These are phyloP conservation scores for Polytrichum commune DNA, from an alignment of 225 moss, liverwort and hornwort species.

Conservation along the genomic window DNA sequence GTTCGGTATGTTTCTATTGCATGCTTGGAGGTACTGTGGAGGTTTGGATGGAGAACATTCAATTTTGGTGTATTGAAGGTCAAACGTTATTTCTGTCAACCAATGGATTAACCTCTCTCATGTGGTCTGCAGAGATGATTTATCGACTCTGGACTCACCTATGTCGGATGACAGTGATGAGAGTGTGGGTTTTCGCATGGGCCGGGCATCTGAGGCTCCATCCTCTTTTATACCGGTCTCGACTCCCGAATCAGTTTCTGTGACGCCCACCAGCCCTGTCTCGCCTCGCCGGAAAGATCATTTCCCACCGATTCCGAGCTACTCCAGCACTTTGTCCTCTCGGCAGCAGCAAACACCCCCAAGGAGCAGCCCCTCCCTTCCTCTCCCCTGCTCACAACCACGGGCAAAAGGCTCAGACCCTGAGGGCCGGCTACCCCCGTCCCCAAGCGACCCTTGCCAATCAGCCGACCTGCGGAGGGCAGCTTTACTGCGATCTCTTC, in stretches of 20 bases:
- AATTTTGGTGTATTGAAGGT: too few relatives aligned
- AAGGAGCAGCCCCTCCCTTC: conserved; percentile 55
- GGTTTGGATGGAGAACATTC: too few relatives aligned
- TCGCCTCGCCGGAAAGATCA: conserved; percentile 59
- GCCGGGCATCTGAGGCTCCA: conserved; percentile 40
- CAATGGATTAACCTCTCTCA: too few relatives aligned
- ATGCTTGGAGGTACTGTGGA: too few relatives aligned
- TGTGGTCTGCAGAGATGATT: conserved; percentile 44
- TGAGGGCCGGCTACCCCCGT: conserved; percentile 88
- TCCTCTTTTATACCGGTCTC: conserved; percentile 43
- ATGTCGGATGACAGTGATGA: conserved; percentile 67
- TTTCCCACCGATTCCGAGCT: conserved; percentile 44
- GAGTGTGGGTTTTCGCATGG: conserved; percentile 62
- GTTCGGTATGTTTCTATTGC: too few relatives aligned
- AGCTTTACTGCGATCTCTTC: conserved; percentile 80
- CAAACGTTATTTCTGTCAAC: not conserved
- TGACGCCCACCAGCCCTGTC: conserved; percentile 46
- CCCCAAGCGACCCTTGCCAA: conserved; percentile 86
- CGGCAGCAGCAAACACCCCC: conserved; percentile 58
- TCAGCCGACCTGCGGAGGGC: conserved; percentile 83
- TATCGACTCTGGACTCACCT: conserved; percentile 57
- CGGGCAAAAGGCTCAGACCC: conserved; percentile 66
- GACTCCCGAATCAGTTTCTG: conserved; percentile 36
- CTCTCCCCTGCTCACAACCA: conserved; percentile 58
- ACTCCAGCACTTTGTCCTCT: conserved; percentile 46